Percentiles rank a stretch among this genome's conserved stretches.
Conservation (phyloP, 768 basidiomycete genomes). For the Hypsizygus marmoreus region DNA sequence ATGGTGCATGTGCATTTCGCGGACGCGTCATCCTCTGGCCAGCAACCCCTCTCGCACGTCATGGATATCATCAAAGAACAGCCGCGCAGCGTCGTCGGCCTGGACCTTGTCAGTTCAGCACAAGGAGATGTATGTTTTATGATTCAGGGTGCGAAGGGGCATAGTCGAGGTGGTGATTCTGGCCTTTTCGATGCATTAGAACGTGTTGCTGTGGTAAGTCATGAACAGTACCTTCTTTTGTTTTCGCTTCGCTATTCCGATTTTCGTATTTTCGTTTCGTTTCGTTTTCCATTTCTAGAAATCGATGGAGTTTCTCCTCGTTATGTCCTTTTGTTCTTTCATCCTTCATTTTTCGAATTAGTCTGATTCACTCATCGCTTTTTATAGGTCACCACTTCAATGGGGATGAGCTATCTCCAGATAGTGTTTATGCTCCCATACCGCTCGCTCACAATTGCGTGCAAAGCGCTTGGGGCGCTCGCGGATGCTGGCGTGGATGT, state of each 20-base stretch:
- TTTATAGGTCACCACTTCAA: neutral
- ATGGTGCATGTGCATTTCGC: slow-evolving; percentile 3
- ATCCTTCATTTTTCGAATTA: neutral
- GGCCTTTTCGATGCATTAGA: neutral
- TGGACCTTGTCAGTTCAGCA: slow-evolving; percentile 9
- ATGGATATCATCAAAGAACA: neutral
- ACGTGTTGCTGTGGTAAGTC: neutral
- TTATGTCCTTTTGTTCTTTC: neutral
- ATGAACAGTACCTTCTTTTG: too few species aligned
- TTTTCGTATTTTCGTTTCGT: too few species aligned
- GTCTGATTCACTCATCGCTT: neutral
- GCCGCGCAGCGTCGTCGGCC: neutral
- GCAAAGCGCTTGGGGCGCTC: slow-evolving; percentile 1
- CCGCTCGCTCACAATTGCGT: neutral
- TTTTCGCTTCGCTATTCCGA: too few species aligned
- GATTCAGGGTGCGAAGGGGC: neutral
- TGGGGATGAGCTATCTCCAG: slow-evolving; percentile 7
- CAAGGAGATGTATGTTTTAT: slow-evolving; percentile 9
- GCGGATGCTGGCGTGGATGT: slow-evolving; percentile 2
- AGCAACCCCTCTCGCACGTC: slow-evolving; percentile 3
- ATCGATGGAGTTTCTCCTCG: too few species aligned
- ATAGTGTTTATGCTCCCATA: neutral
- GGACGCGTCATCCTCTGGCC: neutral
- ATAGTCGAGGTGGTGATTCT: neutral
- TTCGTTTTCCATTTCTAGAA: too few species aligned